Evolutionary conservation across 1,284 basidiomycete species (phyloP).

Genomic region (Sparassis latifolia): DNA sequence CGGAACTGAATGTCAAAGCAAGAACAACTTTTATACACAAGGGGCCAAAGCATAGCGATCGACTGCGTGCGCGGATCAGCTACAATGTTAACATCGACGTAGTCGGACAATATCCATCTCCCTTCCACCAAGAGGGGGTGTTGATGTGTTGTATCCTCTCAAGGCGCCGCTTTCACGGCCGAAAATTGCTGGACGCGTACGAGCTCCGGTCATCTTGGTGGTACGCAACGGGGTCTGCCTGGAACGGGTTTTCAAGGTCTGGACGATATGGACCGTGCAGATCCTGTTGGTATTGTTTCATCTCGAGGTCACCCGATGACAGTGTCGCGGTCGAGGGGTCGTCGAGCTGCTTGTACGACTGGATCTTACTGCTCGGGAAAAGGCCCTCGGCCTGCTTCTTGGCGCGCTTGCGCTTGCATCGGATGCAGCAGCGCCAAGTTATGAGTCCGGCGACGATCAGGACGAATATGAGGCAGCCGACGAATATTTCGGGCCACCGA

Average conservation of each 20-base stretch:
- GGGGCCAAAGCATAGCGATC: not conserved
- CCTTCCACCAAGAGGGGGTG: not conserved
- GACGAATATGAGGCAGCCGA: conserved; percentile 53
- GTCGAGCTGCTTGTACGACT: conserved; percentile 12
- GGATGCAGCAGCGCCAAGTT: conserved; percentile 62
- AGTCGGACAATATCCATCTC: not conserved
- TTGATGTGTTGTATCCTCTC: not conserved
- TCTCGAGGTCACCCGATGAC: conserved; percentile 2
- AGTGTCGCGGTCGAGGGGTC: conserved; percentile 7
- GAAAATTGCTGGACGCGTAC: conserved; percentile 1
- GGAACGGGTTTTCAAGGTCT: no score
- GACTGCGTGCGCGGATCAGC: not conserved
- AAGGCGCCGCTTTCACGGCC: not conserved
- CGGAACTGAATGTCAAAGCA: not conserved
- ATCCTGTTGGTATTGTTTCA: not conserved
- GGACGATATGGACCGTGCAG: not conserved
- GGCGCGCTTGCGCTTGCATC: conserved; percentile 20
- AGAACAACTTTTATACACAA: not conserved
- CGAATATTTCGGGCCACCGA: conserved; percentile 70
- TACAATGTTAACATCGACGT: not conserved
- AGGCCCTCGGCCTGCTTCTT: conserved; percentile 6
- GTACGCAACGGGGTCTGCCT: no score
- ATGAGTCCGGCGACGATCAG: conserved; percentile 42
- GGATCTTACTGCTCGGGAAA: conserved; percentile 4
- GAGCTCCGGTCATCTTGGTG: not conserved